Percentiles rank a stretch among this genome's conserved stretches.
phyloP scores from a whole-genome alignment of 345 rosid species.

The Populus davidiana region DNA sequence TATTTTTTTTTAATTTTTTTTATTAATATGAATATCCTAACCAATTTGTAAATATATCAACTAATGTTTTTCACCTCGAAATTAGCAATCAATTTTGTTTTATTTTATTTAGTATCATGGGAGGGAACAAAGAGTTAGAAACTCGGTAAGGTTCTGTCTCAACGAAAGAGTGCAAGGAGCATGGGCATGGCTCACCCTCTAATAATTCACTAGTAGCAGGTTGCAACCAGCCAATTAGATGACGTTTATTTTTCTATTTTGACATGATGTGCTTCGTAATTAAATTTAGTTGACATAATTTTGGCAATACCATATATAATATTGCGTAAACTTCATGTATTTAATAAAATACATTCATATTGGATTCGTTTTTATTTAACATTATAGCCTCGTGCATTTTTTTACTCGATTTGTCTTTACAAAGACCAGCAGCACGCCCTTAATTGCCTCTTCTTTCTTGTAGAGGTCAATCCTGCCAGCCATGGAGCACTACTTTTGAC shows the following conservation, averaged over 20 bases:
- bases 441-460: not conserved
- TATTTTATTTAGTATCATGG: not conserved
- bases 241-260: not conserved
- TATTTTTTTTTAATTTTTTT: too few relatives aligned
- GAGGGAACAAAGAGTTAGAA: not conserved
- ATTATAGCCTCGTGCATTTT: not conserved
- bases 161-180: not conserved
- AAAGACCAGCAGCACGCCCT: not conserved
- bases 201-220: not conserved
- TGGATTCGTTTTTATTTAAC: not conserved
- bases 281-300: too few relatives aligned
- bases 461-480: not conserved
- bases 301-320: not conserved
- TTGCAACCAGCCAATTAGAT: not conserved
- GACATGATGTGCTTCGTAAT: not conserved
- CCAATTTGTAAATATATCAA: too few relatives aligned
- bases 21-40: too few relatives aligned
- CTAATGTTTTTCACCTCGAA: too few relatives aligned
- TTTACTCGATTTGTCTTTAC: not conserved
- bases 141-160: not conserved
- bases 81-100: too few relatives aligned
- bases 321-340: not conserved
- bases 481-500: not conserved
- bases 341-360: not conserved
- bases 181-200: not conserved